Conservation (phyloP, 805 yeast species). For the Yamadazyma sp. region DNA sequence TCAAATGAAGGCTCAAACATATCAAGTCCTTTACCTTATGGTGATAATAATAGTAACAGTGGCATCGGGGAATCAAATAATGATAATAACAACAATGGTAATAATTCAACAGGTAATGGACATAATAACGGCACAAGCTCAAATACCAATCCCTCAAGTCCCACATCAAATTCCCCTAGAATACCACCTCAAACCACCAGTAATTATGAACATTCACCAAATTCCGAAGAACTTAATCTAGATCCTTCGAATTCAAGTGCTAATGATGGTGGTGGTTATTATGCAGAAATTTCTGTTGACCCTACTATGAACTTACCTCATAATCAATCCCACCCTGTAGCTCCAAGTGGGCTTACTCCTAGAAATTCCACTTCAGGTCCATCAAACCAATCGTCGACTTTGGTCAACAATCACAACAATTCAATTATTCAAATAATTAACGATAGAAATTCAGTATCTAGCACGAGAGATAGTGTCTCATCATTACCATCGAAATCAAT, state of each 20-base stretch:
- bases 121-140: conserved; percentile 1
- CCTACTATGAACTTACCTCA: conserved; percentile 47
- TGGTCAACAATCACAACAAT: conserved; percentile 31
- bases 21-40: conserved; percentile 25
- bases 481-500: conserved; percentile 43
- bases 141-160: conserved; percentile 19
- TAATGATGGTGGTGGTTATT: conserved; percentile 39
- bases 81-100: neutral
- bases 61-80: neutral
- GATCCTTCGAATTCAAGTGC: conserved; percentile 31
- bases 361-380: conserved; percentile 26
- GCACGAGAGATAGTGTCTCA: conserved; percentile 37
- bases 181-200: conserved; percentile 17
- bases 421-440: conserved; percentile 40
- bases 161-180: conserved; percentile 21
- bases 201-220: conserved; percentile 17
- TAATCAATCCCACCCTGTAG: conserved; percentile 30
- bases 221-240: conserved; percentile 14
- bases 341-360: conserved; percentile 23
- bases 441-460: conserved; percentile 34
- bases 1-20: conserved; percentile 22
- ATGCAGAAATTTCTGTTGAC: conserved; percentile 41
- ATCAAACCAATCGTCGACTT: conserved; percentile 2
- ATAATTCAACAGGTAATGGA: neutral
- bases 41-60: neutral